phyloP scores from a whole-genome alignment of 2,329 filamentous ascomycete species.

The Stemphylium lycopersici region DNA sequence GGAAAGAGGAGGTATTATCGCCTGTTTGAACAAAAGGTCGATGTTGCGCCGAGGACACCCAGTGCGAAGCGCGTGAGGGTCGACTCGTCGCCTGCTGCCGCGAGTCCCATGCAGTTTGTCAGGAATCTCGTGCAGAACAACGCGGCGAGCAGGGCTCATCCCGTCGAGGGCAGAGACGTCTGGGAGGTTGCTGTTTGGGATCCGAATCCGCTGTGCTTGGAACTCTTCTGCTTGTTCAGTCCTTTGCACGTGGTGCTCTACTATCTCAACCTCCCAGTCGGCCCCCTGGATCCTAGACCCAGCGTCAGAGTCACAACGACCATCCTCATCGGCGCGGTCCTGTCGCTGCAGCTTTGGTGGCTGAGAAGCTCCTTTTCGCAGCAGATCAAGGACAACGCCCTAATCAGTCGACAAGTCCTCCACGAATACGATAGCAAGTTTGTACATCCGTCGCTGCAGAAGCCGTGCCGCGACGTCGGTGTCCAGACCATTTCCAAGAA shows the following conservation, averaged over 20 bases:
- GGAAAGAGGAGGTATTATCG: constrained; percentile 84
- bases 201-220: constrained; percentile 80
- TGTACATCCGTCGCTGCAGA: constrained; percentile 87
- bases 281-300: constrained; percentile 75
- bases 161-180: constrained; percentile 81
- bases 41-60: constrained; percentile 75
- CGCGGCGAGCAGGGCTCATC: constrained; percentile 83
- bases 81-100: constrained; percentile 77
- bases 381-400: constrained; percentile 80
- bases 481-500: constrained; percentile 69
- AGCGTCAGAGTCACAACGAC: constrained; percentile 87
- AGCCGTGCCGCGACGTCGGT: constrained; percentile 75
- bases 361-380: constrained; percentile 78
- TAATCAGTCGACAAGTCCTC: constrained; percentile 90
- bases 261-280: constrained; percentile 82
- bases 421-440: constrained; percentile 97
- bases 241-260: constrained; percentile 93
- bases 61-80: constrained; percentile 89
- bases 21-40: constrained; percentile 85
- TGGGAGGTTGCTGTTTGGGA: constrained; percentile 97
- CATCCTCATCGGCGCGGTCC: constrained; percentile 73
- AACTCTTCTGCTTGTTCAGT: constrained; percentile 88
- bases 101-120: constrained; percentile 79
- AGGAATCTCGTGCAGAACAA: constrained; percentile 69
- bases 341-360: constrained; percentile 78